Percentiles rank a stretch among this genome's conserved stretches.
phyloP scores from a whole-genome alignment of 179 eudicot species.

The Actinidia arguta region DNA sequence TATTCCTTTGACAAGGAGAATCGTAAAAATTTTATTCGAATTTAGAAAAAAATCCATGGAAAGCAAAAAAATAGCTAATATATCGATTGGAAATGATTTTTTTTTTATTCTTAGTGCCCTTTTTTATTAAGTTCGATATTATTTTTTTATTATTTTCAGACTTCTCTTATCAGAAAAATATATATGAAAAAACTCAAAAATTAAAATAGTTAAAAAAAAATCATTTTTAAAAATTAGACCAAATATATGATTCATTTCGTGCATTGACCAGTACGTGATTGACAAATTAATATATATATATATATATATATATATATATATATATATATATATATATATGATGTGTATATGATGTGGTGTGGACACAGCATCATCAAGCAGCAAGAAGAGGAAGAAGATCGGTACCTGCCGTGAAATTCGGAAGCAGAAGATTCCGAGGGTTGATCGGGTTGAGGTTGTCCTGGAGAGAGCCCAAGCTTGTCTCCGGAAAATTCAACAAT shows the following conservation, averaged over 20 bases:
- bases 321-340: neutral
- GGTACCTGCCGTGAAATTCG: neutral
- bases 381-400: conserved; percentile 42
- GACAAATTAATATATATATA: neutral
- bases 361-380: conserved; percentile 54
- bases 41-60: too few relatives aligned
- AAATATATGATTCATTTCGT: neutral
- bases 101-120: too few relatives aligned
- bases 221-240: neutral
- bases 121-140: neutral
- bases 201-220: neutral
- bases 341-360: neutral
- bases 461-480: conserved; percentile 67
- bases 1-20: too few relatives aligned
- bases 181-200: neutral
- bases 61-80: too few relatives aligned
- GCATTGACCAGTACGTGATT: neutral
- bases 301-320: neutral
- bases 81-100: too few relatives aligned
- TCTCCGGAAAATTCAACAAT: conserved; percentile 58
- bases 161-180: too few relatives aligned
- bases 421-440: conserved; percentile 24
- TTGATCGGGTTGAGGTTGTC: conserved; percentile 56
- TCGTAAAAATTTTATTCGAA: too few relatives aligned
- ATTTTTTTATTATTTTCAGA: too few relatives aligned